A percentile compares a stretch with the other conserved stretches of the same genome.
These are phyloP conservation scores for Alternaria brassicae DNA, from an alignment of 2,329 filamentous ascomycete genomes.

Conservation along the genomic window DNA sequence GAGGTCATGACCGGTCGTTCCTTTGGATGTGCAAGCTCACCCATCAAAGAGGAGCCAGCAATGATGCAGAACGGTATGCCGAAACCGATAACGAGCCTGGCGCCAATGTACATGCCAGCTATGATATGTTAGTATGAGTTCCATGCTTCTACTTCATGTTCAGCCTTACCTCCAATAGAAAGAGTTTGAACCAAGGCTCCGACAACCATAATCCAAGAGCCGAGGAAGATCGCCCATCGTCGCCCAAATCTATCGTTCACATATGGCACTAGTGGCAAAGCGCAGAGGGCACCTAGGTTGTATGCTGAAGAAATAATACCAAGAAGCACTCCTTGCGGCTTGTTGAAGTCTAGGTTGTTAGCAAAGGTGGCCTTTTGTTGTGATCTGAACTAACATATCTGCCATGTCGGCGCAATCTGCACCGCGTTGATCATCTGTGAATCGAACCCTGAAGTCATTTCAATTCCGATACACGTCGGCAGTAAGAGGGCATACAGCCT, in stretches of 20 bases:
- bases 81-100: slow-evolving; percentile 69
- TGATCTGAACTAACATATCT: slow-evolving; percentile 25
- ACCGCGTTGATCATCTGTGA: slow-evolving; percentile 46
- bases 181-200: slow-evolving; percentile 45
- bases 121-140: background rate
- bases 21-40: slow-evolving; percentile 71
- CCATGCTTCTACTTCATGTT: background rate
- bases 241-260: slow-evolving; percentile 55
- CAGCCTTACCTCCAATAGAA: slow-evolving; percentile 26
- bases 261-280: slow-evolving; percentile 44
- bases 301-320: slow-evolving; percentile 56
- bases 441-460: slow-evolving; percentile 46
- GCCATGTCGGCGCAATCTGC: slow-evolving; percentile 39
- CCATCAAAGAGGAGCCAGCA: slow-evolving; percentile 67
- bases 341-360: slow-evolving; percentile 29
- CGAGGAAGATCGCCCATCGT: slow-evolving; percentile 50
- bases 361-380: background rate
- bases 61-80: slow-evolving; percentile 70
- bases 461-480: slow-evolving; percentile 44
- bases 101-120: slow-evolving; percentile 62
- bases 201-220: slow-evolving; percentile 55
- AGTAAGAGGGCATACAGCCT: slow-evolving; percentile 46
- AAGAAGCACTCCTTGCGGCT: slow-evolving; percentile 48
- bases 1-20: slow-evolving; percentile 70
- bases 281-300: slow-evolving; percentile 49